Percentiles rank a stretch among this genome's conserved stretches.
Evolutionary conservation across 331 rosid species (phyloP).

Genomic region (Dryas integrifolia): DNA sequence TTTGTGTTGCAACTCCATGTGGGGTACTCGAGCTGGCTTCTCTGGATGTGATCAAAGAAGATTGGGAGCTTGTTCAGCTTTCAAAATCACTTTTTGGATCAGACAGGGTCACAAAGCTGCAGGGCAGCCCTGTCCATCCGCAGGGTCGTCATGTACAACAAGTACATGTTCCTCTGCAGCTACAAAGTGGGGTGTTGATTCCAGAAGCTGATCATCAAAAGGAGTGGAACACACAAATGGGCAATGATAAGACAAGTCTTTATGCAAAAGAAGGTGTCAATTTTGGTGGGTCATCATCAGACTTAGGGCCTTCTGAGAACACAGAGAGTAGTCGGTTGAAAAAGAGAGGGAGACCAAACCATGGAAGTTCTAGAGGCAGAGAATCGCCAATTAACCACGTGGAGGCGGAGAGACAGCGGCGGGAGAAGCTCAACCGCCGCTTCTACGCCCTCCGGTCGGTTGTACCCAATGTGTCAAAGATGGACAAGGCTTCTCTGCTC

Average conservation of each 20-base stretch:
- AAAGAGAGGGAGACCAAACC: conserved; percentile 23
- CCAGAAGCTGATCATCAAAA: background rate
- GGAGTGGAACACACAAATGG: background rate
- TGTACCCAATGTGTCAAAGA: conserved; percentile 61
- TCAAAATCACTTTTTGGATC: conserved; percentile 35
- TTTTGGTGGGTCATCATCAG: conserved; percentile 17
- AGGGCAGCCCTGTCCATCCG: background rate
- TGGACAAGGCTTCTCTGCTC: conserved; percentile 65
- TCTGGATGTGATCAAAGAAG: conserved; percentile 31
- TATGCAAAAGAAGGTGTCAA: background rate
- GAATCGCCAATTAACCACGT: conserved; percentile 39
- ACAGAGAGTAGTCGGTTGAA: background rate
- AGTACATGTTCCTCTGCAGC: background rate
- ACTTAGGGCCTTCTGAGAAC: conserved; percentile 26
- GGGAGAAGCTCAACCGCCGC: conserved; percentile 52
- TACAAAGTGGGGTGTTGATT: conserved; percentile 1
- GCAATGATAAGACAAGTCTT: background rate
- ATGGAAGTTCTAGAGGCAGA: background rate
- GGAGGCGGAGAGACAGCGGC: conserved; percentile 61
- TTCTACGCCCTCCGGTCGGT: conserved; percentile 61
- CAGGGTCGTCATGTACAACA: too few relatives aligned
- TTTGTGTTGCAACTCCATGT: conserved; percentile 29
- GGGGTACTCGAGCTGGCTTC: conserved; percentile 62
- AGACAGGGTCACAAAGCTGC: background rate
- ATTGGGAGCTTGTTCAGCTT: conserved; percentile 33